Evolutionary conservation across 768 basidiomycete genomes (phyloP).

Genomic region (Boletus rubropictus): DNA sequence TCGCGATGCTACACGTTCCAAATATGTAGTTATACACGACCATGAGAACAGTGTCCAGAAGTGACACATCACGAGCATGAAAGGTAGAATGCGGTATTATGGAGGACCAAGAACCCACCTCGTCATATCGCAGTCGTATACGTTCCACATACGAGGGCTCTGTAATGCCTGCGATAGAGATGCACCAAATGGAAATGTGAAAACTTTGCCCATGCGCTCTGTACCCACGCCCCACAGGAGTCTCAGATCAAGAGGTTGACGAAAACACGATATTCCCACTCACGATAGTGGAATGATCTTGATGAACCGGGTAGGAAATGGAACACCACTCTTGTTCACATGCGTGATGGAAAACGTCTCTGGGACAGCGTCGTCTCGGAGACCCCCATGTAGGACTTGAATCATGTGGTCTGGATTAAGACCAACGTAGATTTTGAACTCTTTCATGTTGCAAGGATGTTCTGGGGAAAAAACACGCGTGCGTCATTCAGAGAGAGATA

Average conservation of each 20-base stretch:
- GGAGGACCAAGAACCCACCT: slow-evolving; percentile 40
- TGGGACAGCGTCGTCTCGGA: slow-evolving; percentile 59
- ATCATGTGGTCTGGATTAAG: slow-evolving; percentile 59
- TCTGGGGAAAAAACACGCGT: slow-evolving; percentile 34
- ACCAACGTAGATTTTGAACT: slow-evolving; percentile 70
- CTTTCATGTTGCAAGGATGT: slow-evolving; percentile 83
- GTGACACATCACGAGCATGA: not conserved
- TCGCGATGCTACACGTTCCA: slow-evolving; percentile 52
- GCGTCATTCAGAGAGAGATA: slow-evolving; percentile 1
- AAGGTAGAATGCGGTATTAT: not conserved
- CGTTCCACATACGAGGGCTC: slow-evolving; percentile 54
- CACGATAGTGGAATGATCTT: slow-evolving; percentile 75
- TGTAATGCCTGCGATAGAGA: slow-evolving; percentile 55
- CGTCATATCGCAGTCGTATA: slow-evolving; percentile 49
- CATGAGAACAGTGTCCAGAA: not conserved
- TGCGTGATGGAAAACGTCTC: slow-evolving; percentile 62
- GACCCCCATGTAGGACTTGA: slow-evolving; percentile 55
- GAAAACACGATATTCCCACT: slow-evolving; percentile 21
- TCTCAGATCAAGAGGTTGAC: not conserved
- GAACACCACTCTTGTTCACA: slow-evolving; percentile 49
- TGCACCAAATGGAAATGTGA: slow-evolving; percentile 76
- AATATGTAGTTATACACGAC: not conserved
- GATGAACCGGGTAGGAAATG: slow-evolving; percentile 61
- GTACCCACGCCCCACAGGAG: not conserved
- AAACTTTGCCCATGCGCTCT: slow-evolving; percentile 71